Percentiles rank a stretch among this genome's conserved stretches.
Conservation (phyloP, 1,284 basidiomycete species). For the Moniliella sp. region DNA sequence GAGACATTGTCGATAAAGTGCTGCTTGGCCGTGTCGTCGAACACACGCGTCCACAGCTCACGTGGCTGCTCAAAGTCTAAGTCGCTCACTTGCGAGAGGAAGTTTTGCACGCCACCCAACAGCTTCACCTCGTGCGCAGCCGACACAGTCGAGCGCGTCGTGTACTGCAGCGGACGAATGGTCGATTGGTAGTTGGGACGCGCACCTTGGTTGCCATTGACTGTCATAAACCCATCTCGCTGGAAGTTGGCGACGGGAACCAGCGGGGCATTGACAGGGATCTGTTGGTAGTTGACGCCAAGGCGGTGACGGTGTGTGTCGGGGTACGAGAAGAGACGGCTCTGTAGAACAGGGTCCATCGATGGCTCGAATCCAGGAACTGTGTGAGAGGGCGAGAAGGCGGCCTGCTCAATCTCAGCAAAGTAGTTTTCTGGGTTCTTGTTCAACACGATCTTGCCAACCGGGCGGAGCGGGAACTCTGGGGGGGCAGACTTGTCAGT, state of each 20-base stretch:
- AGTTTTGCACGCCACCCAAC: slow-evolving; percentile 50
- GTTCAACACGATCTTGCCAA: slow-evolving; percentile 69
- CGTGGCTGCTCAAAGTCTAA: slow-evolving; percentile 4
- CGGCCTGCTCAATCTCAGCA: slow-evolving; percentile 40
- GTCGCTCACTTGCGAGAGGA: slow-evolving; percentile 47
- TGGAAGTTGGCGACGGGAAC: slow-evolving; percentile 12
- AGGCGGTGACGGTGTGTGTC: slow-evolving; percentile 37
- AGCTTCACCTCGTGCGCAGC: slow-evolving; percentile 9
- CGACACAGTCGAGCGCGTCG: slow-evolving; percentile 7
- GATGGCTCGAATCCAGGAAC: slow-evolving; percentile 69
- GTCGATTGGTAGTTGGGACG: slow-evolving; percentile 15
- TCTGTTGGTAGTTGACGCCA: slow-evolving; percentile 23
- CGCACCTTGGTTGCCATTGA: slow-evolving; percentile 14
- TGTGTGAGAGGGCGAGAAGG: slow-evolving; percentile 65
- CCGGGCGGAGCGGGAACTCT: slow-evolving; percentile 58
- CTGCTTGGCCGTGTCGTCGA: slow-evolving; percentile 3
- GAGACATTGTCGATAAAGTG: slow-evolving; percentile 2
- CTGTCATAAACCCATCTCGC: slow-evolving; percentile 11
- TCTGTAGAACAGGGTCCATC: slow-evolving; percentile 67
- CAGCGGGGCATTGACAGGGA: slow-evolving; percentile 12
- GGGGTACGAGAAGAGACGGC: slow-evolving; percentile 69
- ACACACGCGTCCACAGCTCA: slow-evolving; percentile 2
- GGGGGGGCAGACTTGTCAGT: too few relatives aligned
- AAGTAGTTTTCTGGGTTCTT: slow-evolving; percentile 52
- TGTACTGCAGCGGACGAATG: slow-evolving; percentile 8